Base-by-base conservation (phyloP, 148 eudicot genomes). In the Fagopyrum esculentum region DNA sequence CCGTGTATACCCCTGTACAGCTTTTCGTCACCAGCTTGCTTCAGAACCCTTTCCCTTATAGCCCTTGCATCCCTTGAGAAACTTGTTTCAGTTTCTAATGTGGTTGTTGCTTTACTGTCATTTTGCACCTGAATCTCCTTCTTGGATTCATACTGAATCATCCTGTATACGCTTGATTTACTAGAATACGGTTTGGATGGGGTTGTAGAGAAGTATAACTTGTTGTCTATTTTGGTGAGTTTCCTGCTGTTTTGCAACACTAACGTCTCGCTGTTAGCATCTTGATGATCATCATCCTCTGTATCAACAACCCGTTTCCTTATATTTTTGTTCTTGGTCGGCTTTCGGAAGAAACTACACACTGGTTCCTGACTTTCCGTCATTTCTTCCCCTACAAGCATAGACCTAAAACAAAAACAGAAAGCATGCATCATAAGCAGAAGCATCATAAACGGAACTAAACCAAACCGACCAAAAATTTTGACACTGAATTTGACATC, bases 51-150 rank as follows among this genome's bases (percentile, higher is more conserved):
- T 84, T 92, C 97, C 40, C 93, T 83, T 6, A 95, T 89, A 1
- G 97, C 97, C 78, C 98, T 84, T 4, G 91, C 83, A 84, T 95
- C 98, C 78, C 82, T 86, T 0, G 89, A 77, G 77, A 87, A 89
- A 17, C 89, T 93, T 0, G 98, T 95, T 84, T 95, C 98, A 1
- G 98, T 95, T 77, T 95, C 97, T 40, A 92, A 80, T 40, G 90
- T 92, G 7, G 98, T 97, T n/a, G 98, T 95, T 69, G 98, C 98
- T 64, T 81, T 90, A 73, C 82, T 95, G 76, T 92, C 97, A 69
- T 87, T 84, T 16, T 90, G 89, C 30, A 95, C 93, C 73, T 88
- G 92, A 76, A 95, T 89, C 74, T 84, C 81, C 77, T 80, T 92
- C 8, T 93, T 92, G 4, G 98, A 90, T 75, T 92, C 98, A 29